These are phyloP conservation scores for Xylaria sp. DNA, from an alignment of 2,329 filamentous ascomycete species.

Conservation along the genomic window DNA sequence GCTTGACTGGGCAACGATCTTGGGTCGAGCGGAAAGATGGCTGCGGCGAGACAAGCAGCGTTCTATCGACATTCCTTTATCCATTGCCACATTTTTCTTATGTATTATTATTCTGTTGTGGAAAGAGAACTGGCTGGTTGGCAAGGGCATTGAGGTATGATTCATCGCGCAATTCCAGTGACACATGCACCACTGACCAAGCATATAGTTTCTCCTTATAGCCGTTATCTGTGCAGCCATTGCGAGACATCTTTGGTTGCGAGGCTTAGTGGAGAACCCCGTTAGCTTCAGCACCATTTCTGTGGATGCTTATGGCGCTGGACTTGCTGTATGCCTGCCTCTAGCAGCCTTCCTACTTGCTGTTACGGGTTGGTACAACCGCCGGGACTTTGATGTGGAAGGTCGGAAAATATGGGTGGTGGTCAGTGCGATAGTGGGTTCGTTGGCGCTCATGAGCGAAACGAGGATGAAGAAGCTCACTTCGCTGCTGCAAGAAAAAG, in stretches of 20 bases:
- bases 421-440: slow-evolving; percentile 29
- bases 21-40: slow-evolving; percentile 32
- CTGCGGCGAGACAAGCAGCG: slow-evolving; percentile 26
- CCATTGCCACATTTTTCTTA: slow-evolving; percentile 30
- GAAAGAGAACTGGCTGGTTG: slow-evolving; percentile 39
- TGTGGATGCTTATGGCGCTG: slow-evolving; percentile 32
- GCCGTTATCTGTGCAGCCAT: slow-evolving; percentile 27
- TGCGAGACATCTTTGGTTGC: slow-evolving; percentile 36
- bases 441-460: slow-evolving; percentile 33
- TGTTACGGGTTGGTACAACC: slow-evolving; percentile 36
- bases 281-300: slow-evolving; percentile 16
- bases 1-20: slow-evolving; percentile 30
- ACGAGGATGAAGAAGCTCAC: slow-evolving; percentile 34
- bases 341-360: slow-evolving; percentile 32
- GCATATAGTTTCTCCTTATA: slow-evolving; percentile 30
- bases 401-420: slow-evolving; percentile 30
- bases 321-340: slow-evolving; percentile 32
- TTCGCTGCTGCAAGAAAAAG: slow-evolving; percentile 23
- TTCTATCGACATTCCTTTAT: slow-evolving; percentile 31
- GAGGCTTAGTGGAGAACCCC: slow-evolving; percentile 31
- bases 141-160: slow-evolving; percentile 38
- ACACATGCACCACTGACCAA: slow-evolving; percentile 20
- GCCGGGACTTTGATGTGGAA: slow-evolving; percentile 35
- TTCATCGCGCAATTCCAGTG: background rate
- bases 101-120: slow-evolving; percentile 35